Evolutionary conservation across 164 flowering plant species (phyloP).

Genomic region (Taxillus chinensis): DNA sequence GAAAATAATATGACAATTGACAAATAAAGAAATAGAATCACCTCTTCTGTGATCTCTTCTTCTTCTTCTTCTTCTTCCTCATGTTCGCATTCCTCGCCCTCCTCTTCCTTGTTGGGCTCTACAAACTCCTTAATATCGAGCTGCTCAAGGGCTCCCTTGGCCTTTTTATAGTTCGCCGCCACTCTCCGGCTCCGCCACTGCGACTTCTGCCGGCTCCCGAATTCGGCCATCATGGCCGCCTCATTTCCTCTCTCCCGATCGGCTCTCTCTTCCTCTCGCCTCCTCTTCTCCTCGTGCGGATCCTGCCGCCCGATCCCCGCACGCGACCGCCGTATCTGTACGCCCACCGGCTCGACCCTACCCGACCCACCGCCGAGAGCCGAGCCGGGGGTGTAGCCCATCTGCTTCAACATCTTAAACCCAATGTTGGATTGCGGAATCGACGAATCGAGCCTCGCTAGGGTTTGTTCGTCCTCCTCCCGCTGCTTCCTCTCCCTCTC

Average conservation of each 20-base stretch:
- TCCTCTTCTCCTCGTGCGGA: slow-evolving; percentile 59
- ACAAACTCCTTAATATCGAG: slow-evolving; percentile 65
- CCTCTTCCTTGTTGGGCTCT: slow-evolving; percentile 34
- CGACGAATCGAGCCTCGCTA: slow-evolving; percentile 49
- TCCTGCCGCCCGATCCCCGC: slow-evolving; percentile 77
- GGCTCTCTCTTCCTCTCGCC: slow-evolving; percentile 34
- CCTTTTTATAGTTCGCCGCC: slow-evolving; percentile 56
- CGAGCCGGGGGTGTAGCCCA: slow-evolving; percentile 88
- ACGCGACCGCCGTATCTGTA: slow-evolving; percentile 72
- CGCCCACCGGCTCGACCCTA: slow-evolving; percentile 58
- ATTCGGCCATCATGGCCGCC: slow-evolving; percentile 54
- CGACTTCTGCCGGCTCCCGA: slow-evolving; percentile 61
- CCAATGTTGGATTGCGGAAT: slow-evolving; percentile 84
- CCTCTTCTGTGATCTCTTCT: slow-evolving; percentile 68
- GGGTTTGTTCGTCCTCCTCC: slow-evolving; percentile 69
- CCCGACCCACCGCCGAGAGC: slow-evolving; percentile 76
- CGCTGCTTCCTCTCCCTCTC: slow-evolving; percentile 52
- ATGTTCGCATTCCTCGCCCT: slow-evolving; percentile 23
- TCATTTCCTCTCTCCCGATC: slow-evolving; percentile 36
- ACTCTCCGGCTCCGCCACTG: slow-evolving; percentile 57
- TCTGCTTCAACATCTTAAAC: slow-evolving; percentile 75
- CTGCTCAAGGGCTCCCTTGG: slow-evolving; percentile 61
- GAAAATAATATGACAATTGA: neutral
- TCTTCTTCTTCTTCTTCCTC: slow-evolving; percentile 56
- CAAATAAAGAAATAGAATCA: slow-evolving; percentile 10